Evolutionary conservation across 306 rosid genomes (phyloP), one percentile per base, ranked within the genome.

Genomic region (Inga laurina): DNA sequence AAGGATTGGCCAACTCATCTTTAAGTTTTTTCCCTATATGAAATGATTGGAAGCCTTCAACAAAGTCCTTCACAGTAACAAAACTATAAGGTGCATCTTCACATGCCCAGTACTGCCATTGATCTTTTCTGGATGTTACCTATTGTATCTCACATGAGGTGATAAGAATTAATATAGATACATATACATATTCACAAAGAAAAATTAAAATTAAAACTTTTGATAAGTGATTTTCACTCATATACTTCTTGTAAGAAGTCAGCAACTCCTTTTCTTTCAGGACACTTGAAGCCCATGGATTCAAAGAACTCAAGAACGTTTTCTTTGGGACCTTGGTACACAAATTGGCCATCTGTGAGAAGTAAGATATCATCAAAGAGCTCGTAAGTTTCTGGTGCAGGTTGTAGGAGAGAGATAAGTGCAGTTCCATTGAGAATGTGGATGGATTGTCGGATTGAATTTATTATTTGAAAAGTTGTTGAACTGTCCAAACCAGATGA

Each of bases 361-460:
- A 93, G 90, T 54, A 95, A 86, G 75, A 95, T 87, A 75, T 95
- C 95, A 65, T 95, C 97, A 46, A 95, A 95, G 21, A 93, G 88
- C 56, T 86, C 89, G 79, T 87, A 95, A 62, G 98, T 95, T 89
- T 95, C 97, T 4, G 97, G 97, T 37, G 97, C 97, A 48, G 98
- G 98, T 67, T 95, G 97, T 59, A 93, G 89, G 70, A 95, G 91
- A 62, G 98, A 91, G 71, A 93, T 88, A 30, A 91, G 84, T 70
- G 97, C 93, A 44, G 97, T 95, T 89, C 92, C 94, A 43, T 84
- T 89, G 9, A 94, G 91, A 85, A 93, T 91, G 73, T 93, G 97
- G 74, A 93, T 90, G 11, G 93, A 91, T 67, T 94, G 97, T 75
- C 87, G 82, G 34, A 93, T 72, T 37, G 97, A 93, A 83, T 91